phyloP scores from a whole-genome alignment of 1,284 basidiomycete genomes.

The Takashimella tepidaria region DNA sequence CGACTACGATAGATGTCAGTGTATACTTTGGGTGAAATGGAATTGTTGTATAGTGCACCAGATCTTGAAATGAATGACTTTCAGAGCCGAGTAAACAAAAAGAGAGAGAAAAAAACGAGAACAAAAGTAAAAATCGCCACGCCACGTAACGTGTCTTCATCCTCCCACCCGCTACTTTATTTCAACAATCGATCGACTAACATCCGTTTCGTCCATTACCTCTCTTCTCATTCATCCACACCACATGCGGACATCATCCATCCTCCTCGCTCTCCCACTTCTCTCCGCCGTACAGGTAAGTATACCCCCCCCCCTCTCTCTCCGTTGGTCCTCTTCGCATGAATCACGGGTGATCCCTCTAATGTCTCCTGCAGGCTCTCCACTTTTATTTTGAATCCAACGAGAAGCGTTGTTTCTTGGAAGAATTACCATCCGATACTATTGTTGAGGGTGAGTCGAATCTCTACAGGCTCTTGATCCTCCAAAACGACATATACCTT shows the following conservation, averaged over 20 bases:
- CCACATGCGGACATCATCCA: slow-evolving; percentile 40
- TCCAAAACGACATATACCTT: neutral
- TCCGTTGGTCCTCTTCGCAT: neutral
- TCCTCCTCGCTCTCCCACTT: slow-evolving; percentile 19
- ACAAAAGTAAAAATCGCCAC: no score
- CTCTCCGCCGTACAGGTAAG: slow-evolving; percentile 27
- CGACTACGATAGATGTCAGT: neutral
- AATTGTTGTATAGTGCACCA: neutral
- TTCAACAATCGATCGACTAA: neutral
- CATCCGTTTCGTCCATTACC: neutral
- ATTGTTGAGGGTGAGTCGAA: slow-evolving; percentile 76
- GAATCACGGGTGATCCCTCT: neutral
- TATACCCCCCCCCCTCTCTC: neutral
- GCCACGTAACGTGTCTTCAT: neutral
- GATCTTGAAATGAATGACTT: no score
- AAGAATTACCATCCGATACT: slow-evolving; percentile 94
- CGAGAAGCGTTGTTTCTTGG: slow-evolving; percentile 90
- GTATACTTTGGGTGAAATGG: no score
- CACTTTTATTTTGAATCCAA: slow-evolving; percentile 92
- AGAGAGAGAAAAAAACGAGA: no score
- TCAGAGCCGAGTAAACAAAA: no score
- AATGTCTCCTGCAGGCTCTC: slow-evolving; percentile 53
- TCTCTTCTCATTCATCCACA: neutral
- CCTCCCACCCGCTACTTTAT: neutral
- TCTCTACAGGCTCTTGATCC: neutral